Base-by-base conservation (phyloP, 768 basidiomycete genomes). In the Auricularia auricula-judae region DNA sequence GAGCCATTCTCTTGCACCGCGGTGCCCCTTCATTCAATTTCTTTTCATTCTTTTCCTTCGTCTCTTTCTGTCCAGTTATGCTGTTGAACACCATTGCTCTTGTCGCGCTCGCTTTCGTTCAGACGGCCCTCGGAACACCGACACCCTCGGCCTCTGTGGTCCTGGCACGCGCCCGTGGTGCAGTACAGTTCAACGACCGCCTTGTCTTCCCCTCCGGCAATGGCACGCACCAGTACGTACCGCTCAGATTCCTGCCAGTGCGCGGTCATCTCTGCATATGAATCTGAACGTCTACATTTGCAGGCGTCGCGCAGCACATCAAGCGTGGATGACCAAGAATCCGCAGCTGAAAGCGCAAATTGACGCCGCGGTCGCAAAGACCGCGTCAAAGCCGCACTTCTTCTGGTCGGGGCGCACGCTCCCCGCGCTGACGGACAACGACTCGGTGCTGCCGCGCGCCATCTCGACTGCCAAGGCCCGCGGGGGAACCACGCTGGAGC, bases 31-130 rank as follows among this genome's bases (percentile, higher is more conserved):
- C 29, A 34, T 63, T 39, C 59, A 51, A 62, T 63, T 63, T 63
- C 56, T 63, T 66, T 56, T 66, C 63, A 29, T 29, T 62, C 56
- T 54, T 59, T 34, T 54, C 59, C 35, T 51, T 62, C 33, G 44
- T 63, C 11, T 56, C 53, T 53, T 29, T 33, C 2, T 59, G 2
- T 29, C 29, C 23, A 59, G 23, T 18, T 18, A 59, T 59, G 56
- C 7, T 29, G 1, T 59, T 59, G 11, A 29, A 4, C 34, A 12
- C 21, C 3, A 14, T 59, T 18, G 7, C 29, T 12, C 33, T 59
- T 29, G 56, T 34, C 34, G 56, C 56, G 23, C 29, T 35, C 4
- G 7, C 23, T 8, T 11, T 59, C 7, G 23, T 35, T 3, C 18
- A 59, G 7, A 29, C 29, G 23, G 34, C 7, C 23, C 21, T 51